Evolutionary conservation across 768 basidiomycete genomes (phyloP), one percentile per base, ranked within the genome.

Genomic region (Gautieria morchelliformis): DNA sequence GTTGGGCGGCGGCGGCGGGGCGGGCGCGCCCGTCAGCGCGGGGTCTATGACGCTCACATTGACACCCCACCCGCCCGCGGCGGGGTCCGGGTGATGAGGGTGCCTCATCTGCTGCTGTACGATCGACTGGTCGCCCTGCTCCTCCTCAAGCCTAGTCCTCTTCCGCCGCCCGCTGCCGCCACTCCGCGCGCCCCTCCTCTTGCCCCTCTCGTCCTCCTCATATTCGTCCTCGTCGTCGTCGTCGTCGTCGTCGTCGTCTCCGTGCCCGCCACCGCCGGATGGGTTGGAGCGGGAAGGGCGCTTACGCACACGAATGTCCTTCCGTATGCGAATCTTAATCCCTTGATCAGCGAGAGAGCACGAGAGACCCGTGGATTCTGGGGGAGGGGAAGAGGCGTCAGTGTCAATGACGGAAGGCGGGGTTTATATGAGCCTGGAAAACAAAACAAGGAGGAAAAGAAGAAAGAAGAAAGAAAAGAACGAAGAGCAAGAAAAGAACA

Each of bases 301-400:
- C 67, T 90, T 91, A 61, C 90, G 80, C 24, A 88, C 84, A 1
- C 90, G 83, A 37, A 93, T 90, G 59, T 94, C 91, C 69, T 93
- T 94, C 37, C 93, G 81, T 53, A 94, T 94, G 32, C 92, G 84
- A 54, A 95, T 93, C 71, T 94, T 95, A 71, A 94, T 92, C 22
- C 93, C 93, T 70, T 94, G 93, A 66, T 94, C 92, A n/a, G 92
- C 91, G 55, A 94, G 80, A 0, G 89, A 89, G 62, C 85, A 89
- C 1, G 93, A 94, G 0, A 95, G 78, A 3, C 85, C 83, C 0
- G 93, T 93, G 4, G 90, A 93, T 71, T 93, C 93, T 93, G 67
- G 41, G 14, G 5, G 24, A 14, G 12, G 7, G 32, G 30, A 7
- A 39, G 20, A 11, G 32, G 22, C 40, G 39, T 51, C 32, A 48